Evolutionary conservation across 352 stramenopile genomes (phyloP), one percentile per base, ranked within the genome.

Genomic region (Phytophthora citricola): DNA sequence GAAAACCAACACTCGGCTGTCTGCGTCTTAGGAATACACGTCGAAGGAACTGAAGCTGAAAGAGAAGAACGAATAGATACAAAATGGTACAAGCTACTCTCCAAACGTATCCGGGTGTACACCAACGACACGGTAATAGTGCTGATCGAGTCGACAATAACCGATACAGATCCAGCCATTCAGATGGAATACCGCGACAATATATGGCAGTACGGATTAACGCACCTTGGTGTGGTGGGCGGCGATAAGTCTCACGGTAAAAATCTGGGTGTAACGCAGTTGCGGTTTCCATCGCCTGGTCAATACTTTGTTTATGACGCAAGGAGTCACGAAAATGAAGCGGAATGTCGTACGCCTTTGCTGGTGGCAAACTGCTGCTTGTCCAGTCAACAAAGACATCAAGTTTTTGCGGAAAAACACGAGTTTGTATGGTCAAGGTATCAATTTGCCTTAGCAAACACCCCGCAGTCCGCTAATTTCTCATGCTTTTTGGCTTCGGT

Each of bases 401-500:
- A 27, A 40, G n/a, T 60, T 60, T 11, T 73, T 26, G 55, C 29
- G 8, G 38, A 56, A 24, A 45, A 64, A n/a, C 45, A 56, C n/a
- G 44, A 22, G n/a, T 11, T 57, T n/a, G 31, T 63, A 24, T 45
- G n/a, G 50, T 58, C 64, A 27, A 69, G 49, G 14, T 73, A 69
- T 26, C 58, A 64, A 20, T 59, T 40, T 51, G 39, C 50, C 27
- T 41, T 58, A 20, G 47, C 27, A 17, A 44, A 57, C 24, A 36
- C n/a, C 17, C 34, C 26, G 46, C 34, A 22, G 17, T 5, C 48
- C 20, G 66, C 43, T 10, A 55, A 67, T 9, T 74, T 74, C 45
- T 66, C 66, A n/a, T 58, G 47, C 7, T 74, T 74, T 46, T 40
- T 67, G 11, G 70, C 66, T 10, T 66, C 36, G 45, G 36, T 74